Evolutionary conservation across 257 asterid species (phyloP).

Genomic region (Galeopsis tetrahit): DNA sequence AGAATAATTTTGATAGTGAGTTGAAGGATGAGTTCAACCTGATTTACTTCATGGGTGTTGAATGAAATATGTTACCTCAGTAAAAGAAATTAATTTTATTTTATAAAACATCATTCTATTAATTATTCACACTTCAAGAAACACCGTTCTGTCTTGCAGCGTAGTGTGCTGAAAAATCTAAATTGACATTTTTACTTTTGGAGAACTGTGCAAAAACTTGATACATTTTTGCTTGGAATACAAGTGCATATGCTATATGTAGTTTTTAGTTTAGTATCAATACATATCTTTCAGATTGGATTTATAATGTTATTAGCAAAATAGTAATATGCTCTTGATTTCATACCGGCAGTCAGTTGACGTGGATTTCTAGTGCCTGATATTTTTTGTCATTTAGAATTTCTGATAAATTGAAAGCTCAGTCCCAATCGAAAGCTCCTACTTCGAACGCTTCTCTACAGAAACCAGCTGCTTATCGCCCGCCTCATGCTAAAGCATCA

Average conservation of each 20-base stretch:
- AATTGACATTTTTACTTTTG: not conserved
- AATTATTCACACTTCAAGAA: not conserved
- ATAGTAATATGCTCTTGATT: not conserved
- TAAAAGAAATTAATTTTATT: not conserved
- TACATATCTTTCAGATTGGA: not conserved
- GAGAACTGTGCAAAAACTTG: slow-evolving; percentile 13
- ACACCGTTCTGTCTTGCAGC: not conserved
- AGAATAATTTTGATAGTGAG: too few relatives aligned
- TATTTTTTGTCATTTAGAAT: not conserved
- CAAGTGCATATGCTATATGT: not conserved
- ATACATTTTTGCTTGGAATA: slow-evolving; percentile 7
- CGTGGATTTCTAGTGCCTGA: not conserved
- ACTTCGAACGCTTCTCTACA: too few relatives aligned
- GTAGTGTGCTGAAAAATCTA: not conserved
- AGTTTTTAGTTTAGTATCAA: not conserved
- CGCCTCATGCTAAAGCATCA: too few relatives aligned
- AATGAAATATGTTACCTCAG: slow-evolving; percentile 8
- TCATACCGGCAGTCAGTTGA: not conserved
- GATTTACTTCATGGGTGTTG: slow-evolving; percentile 20
- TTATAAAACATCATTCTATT: not conserved
- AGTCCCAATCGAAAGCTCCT: too few relatives aligned
- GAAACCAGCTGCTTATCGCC: too few relatives aligned
- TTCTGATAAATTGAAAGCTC: not conserved
- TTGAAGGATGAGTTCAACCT: not conserved
- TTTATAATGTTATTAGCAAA: not conserved